These are phyloP conservation scores for Sporothrix schenckii DNA, from an alignment of 2,329 filamentous ascomycete genomes.

Conservation along the genomic window DNA sequence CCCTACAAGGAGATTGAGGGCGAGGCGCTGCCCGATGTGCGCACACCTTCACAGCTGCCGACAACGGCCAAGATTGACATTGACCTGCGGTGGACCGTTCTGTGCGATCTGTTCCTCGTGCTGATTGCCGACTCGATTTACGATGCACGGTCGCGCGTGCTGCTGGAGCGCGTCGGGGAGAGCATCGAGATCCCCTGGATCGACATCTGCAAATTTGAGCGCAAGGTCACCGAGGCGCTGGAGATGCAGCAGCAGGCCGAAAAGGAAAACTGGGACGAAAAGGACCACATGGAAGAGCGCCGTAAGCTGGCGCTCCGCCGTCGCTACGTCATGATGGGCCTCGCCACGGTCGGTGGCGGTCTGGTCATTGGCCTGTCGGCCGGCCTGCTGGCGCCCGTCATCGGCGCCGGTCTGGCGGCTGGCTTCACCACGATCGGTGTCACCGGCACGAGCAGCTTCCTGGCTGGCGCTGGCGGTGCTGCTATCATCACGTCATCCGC, in stretches of 20 bases:
- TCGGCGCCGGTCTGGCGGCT: slow-evolving; percentile 89
- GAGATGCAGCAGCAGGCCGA: slow-evolving; percentile 96
- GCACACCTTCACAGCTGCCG: slow-evolving; percentile 79
- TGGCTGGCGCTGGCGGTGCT: slow-evolving; percentile 88
- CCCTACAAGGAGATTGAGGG: slow-evolving; percentile 66
- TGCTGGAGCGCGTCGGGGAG: slow-evolving; percentile 80
- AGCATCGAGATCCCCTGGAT: slow-evolving; percentile 83
- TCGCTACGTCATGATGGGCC: slow-evolving; percentile 91
- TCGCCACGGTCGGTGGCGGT: slow-evolving; percentile 93
- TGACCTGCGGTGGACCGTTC: slow-evolving; percentile 92
- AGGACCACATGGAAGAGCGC: slow-evolving; percentile 86
- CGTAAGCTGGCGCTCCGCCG: slow-evolving; percentile 79
- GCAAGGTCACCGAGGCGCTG: slow-evolving; percentile 90
- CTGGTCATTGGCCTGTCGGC: slow-evolving; percentile 94
- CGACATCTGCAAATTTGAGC: slow-evolving; percentile 95
- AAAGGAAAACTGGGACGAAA: slow-evolving; percentile 97
- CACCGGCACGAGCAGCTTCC: slow-evolving; percentile 81
- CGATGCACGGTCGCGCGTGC: slow-evolving; percentile 80
- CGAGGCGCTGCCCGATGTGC: slow-evolving; percentile 75
- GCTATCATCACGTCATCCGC: slow-evolving; percentile 91
- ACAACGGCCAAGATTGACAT: slow-evolving; percentile 86
- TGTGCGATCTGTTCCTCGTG: slow-evolving; percentile 93
- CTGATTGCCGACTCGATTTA: slow-evolving; percentile 96
- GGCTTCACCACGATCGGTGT: slow-evolving; percentile 96
- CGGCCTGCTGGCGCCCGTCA: slow-evolving; percentile 86